Conservation (phyloP, 1,284 basidiomycete genomes). For the Clitocybe nebularis region DNA sequence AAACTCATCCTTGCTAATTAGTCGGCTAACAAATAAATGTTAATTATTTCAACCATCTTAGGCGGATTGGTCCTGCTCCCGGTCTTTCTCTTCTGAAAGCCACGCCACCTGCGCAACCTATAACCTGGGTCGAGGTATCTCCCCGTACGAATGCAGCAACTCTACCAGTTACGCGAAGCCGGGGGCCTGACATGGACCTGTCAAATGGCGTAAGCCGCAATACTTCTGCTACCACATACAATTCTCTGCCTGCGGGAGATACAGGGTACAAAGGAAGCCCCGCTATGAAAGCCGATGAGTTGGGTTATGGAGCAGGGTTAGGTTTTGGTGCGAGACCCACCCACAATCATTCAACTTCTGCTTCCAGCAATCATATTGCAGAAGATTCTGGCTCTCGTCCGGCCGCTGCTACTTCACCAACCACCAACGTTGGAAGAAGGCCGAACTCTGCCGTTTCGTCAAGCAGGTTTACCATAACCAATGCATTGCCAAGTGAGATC, state of each 20-base stretch:
- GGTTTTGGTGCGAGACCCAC: slow-evolving; percentile 7
- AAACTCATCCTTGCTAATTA: slow-evolving; percentile 10
- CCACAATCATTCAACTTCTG: slow-evolving; percentile 10
- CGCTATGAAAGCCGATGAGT: slow-evolving; percentile 24
- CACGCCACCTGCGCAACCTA: slow-evolving; percentile 7
- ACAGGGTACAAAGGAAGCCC: slow-evolving; percentile 5
- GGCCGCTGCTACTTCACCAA: neutral
- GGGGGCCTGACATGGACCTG: neutral
- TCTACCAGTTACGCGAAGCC: slow-evolving; percentile 22
- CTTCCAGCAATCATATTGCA: slow-evolving; percentile 6
- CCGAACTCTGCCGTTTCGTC: slow-evolving; percentile 19
- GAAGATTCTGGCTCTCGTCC: slow-evolving; percentile 11
- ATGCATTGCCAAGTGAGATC: slow-evolving; percentile 24
- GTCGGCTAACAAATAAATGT: neutral
- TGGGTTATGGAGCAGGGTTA: slow-evolving; percentile 22
- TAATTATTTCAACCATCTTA: slow-evolving; percentile 19
- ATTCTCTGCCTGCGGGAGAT: slow-evolving; percentile 16
- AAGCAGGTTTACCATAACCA: slow-evolving; percentile 33
- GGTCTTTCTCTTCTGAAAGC: slow-evolving; percentile 47
- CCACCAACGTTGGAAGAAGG: slow-evolving; percentile 12
- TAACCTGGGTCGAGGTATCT: slow-evolving; percentile 21
- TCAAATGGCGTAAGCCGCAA: slow-evolving; percentile 7
- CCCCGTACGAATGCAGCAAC: slow-evolving; percentile 19
- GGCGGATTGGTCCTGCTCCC: slow-evolving; percentile 69
- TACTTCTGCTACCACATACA: slow-evolving; percentile 15